Base-by-base conservation (phyloP, 225 moss, liverwort and hornwort genomes). In the Ulota crispa region DNA sequence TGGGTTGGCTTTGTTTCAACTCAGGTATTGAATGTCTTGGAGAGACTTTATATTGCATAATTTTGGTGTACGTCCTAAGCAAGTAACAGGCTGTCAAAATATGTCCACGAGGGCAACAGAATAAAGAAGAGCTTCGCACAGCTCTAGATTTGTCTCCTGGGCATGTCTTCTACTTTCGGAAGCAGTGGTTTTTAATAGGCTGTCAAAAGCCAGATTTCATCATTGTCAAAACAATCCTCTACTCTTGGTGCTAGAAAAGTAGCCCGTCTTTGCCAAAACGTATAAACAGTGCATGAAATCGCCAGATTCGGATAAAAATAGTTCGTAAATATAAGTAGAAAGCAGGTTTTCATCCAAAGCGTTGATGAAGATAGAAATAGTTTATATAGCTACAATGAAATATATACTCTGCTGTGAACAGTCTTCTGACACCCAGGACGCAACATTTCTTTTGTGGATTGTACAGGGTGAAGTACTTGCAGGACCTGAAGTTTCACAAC, bases 391-490 rank as follows among this genome's bases (percentile, higher is more conserved):
- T 13, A 2, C 55, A 55, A 15, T 7, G 3, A 4, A 50, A 12
- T 42, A 30, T 18, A 20, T 43, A 47, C 30, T 71, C 66, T 65
- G 55, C 70, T 71, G 54, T 72, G 54, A 68, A 39, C 19, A 70
- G 31, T 70, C 15, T 60, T 82, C 68, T 88, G 47, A 88, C 36
- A 64, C 76, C 14, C 62, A 27, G 54, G 55, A 78, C 84, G 56
- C 57, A 39, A 68, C 24, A 45, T 27, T 66, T 15, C 32, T 53
- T 39, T 70, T 53, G 34, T 80, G 56, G 68, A 23, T 61, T 61
- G 47, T 78, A 6, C 96, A 99, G 99, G 86, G 89, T 99, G 77
- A 86, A 87, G 64, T 94, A 94, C 75, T 79, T 99, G 79, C 94
- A 84, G 50, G 87, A 86, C 32, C 84, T 88, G 87, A 87, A 86